These are phyloP conservation scores for Curvularia hawaiiensis DNA, from an alignment of 2,329 filamentous ascomycete genomes.

Conservation along the genomic window DNA sequence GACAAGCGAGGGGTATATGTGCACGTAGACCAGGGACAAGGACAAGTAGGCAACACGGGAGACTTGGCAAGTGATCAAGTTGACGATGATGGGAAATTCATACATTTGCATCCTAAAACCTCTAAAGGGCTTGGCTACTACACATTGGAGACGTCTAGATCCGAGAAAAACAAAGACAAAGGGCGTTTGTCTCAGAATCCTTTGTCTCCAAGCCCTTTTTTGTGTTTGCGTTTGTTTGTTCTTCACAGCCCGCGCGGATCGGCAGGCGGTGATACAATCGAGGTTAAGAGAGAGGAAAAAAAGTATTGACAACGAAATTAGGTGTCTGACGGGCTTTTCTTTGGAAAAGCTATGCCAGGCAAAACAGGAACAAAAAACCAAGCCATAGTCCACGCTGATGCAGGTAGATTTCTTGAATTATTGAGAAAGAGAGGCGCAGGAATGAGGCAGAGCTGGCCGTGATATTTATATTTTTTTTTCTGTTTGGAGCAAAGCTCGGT, in stretches of 20 bases:
- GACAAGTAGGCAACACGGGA: not conserved
- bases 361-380: constrained; percentile 3
- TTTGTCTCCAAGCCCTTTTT: not conserved
- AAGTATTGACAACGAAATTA: constrained; percentile 38
- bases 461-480: constrained; percentile 10
- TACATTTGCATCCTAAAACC: not conserved
- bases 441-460: constrained; percentile 22
- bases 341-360: not conserved
- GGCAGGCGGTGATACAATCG: not conserved
- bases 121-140: not conserved
- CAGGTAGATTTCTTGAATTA: constrained; percentile 20
- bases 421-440: constrained; percentile 12
- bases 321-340: not conserved
- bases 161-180: not conserved
- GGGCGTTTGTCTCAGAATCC: not conserved
- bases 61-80: not conserved
- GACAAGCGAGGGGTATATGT: not conserved
- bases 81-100: not conserved
- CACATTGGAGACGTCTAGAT: not conserved
- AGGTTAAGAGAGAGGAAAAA: not conserved
- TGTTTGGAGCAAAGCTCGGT: constrained; percentile 2
- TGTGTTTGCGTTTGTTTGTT: not conserved
- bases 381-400: constrained; percentile 25
- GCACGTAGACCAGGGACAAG: not conserved
- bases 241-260: not conserved